A percentile compares a stretch with the other conserved stretches of the same genome.
Conservation (phyloP, 345 rosid species). For the Murraya paniculata region DNA sequence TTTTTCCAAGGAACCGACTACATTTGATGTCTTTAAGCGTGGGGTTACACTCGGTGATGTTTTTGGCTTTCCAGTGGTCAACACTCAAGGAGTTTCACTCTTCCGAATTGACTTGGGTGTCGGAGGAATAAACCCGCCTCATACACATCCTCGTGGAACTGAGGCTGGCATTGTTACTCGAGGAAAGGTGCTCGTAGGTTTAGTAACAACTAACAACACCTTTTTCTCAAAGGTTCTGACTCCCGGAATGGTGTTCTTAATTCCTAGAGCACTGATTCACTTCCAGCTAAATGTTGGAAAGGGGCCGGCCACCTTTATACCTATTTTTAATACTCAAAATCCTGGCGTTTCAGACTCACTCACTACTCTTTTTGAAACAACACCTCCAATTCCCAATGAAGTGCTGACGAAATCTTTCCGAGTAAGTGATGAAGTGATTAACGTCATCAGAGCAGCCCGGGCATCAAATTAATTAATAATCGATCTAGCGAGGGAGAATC, state of each 20-base stretch:
- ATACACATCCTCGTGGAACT: constrained; percentile 60
- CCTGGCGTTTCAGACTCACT: constrained; percentile 49
- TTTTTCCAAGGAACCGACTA: constrained; percentile 42
- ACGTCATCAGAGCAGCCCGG: constrained; percentile 36
- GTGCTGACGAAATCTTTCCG: constrained; percentile 60
- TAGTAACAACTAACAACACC: constrained; percentile 45
- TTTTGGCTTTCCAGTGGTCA: constrained; percentile 52
- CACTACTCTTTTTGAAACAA: constrained; percentile 42
- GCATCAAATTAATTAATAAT: not conserved
- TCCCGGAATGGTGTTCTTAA: constrained; percentile 58
- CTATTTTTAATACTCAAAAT: constrained; percentile 74
- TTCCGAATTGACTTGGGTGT: constrained; percentile 64
- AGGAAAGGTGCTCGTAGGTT: constrained; percentile 67
- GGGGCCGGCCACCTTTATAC: constrained; percentile 48
- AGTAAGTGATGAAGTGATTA: constrained; percentile 37
- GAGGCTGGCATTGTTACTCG: constrained; percentile 52
- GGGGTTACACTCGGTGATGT: constrained; percentile 40
- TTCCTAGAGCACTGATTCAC: constrained; percentile 65
- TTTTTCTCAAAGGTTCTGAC: constrained; percentile 47
- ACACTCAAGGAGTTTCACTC: constrained; percentile 67
- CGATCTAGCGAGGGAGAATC: not conserved
- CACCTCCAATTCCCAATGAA: constrained; percentile 53
- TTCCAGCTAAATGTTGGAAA: constrained; percentile 72
- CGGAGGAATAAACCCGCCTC: constrained; percentile 67
- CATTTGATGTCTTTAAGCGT: constrained; percentile 31